Base-by-base conservation (phyloP, 768 basidiomycete species). In the Naganishia friedmannii region DNA sequence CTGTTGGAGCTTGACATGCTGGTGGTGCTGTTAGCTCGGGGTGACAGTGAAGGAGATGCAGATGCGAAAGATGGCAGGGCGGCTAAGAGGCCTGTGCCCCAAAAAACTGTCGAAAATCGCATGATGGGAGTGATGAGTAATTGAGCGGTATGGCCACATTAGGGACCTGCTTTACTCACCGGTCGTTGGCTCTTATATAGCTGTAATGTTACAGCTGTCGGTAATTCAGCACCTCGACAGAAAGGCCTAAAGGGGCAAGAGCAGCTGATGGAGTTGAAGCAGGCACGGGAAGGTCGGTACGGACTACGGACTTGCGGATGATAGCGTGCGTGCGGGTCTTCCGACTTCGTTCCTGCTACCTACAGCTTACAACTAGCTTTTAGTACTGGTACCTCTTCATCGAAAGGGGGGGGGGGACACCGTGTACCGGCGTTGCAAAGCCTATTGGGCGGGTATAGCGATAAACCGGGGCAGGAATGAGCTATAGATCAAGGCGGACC, bases 391-490 rank as follows among this genome's bases (percentile, higher is more conserved):
- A n/a, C n/a, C n/a, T n/a, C n/a, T n/a, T n/a, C n/a, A n/a, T 46
- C 45, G 45, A 15, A 4, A 21, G 21, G 3, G 21, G 3, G 21
- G 21, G 45, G 21, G 6, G 7, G 15, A 46, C 15, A 17, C 7
- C 45, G 48, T 51, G n/a, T 51, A 51, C 21, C 3, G 4, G 48
- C 48, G 23, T 8, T 51, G 17, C 1, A 26, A 51, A 21, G 48
- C 48, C 12, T 51, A 51, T 51, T 51, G 7, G n/a, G 48, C 48
- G 48, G 48, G 48, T 51, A 51, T 51, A 51, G 48, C 48, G 23
- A 51, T 51, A 21, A 23, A 51, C 48, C 45, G 45, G 45, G 6
- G 34, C 12, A 37, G 34, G 6, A 42, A 10, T 17, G 9, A 42
- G 2, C 42, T 37, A 37, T 42, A 10, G 42, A 42, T 12, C 34